Percentiles rank a stretch among this genome's conserved stretches.
Evolutionary conservation across 108 stramenopile species (phyloP).

Genomic region (Nitzschia inconspicua): DNA sequence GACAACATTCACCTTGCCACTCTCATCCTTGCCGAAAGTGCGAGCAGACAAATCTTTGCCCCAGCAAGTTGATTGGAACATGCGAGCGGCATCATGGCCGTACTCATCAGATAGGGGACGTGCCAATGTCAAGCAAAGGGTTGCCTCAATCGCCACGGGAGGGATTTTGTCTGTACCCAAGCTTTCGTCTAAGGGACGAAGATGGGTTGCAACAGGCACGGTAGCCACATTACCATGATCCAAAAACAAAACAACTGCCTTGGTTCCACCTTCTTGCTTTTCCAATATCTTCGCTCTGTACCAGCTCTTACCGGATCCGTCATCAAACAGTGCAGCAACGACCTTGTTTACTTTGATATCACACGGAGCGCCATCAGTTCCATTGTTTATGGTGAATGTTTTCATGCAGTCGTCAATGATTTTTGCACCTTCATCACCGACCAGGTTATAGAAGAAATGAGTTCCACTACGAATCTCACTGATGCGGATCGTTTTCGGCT

Average conservation of each 20-base stretch:
- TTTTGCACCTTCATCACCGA: slow-evolving; percentile 67
- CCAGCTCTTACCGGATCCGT: slow-evolving; percentile 90
- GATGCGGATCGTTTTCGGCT: slow-evolving; percentile 58
- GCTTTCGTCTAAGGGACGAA: slow-evolving; percentile 84
- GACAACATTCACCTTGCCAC: slow-evolving; percentile 61
- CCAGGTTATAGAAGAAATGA: slow-evolving; percentile 85
- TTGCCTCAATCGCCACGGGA: slow-evolving; percentile 80
- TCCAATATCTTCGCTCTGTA: slow-evolving; percentile 94
- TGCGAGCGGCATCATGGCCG: slow-evolving; percentile 80
- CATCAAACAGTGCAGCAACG: slow-evolving; percentile 95
- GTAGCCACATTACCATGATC: slow-evolving; percentile 95
- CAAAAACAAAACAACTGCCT: slow-evolving; percentile 81
- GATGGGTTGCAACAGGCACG: slow-evolving; percentile 66
- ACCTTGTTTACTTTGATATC: slow-evolving; percentile 74
- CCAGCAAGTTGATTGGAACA: slow-evolving; percentile 77
- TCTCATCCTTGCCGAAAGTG: slow-evolving; percentile 55
- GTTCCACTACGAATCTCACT: slow-evolving; percentile 91
- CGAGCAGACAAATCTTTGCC: slow-evolving; percentile 70
- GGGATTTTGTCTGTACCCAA: slow-evolving; percentile 74
- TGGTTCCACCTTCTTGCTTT: slow-evolving; percentile 36
- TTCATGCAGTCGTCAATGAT: slow-evolving; percentile 88
- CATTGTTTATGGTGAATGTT: slow-evolving; percentile 78
- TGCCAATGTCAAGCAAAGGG: slow-evolving; percentile 67
- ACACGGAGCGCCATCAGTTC: slow-evolving; percentile 77
- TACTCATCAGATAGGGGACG: slow-evolving; percentile 76